These are phyloP conservation scores for Volvox carteri DNA, from an alignment of 163 green algal genomes.

Conservation along the genomic window DNA sequence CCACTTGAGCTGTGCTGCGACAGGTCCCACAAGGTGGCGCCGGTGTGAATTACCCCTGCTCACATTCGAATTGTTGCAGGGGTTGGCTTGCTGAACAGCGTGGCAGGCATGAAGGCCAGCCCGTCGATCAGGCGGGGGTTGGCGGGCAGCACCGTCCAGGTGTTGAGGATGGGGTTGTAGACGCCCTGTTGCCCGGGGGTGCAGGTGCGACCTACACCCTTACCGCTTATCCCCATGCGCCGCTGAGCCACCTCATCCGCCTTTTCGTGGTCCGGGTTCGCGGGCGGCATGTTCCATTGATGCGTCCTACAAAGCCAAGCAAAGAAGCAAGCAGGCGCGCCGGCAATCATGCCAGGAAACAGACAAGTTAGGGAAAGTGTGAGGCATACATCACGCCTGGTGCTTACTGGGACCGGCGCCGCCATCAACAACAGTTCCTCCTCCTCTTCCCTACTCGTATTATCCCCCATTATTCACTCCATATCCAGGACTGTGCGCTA, in stretches of 20 bases:
- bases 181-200: constrained; percentile 50
- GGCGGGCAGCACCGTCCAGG: constrained; percentile 59
- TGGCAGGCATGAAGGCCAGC: constrained; percentile 64
- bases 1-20: no score
- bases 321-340: neutral
- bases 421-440: no score
- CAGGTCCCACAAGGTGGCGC: no score
- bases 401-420: no score
- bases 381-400: no score
- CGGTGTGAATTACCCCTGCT: no score
- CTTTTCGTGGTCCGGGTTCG: constrained; percentile 22
- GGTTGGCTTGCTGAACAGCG: constrained; percentile 56
- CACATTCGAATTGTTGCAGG: constrained; percentile 59
- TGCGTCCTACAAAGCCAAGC: neutral
- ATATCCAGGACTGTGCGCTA: no score
- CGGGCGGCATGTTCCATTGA: constrained; percentile 45
- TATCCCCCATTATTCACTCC: no score
- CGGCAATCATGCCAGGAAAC: no score
- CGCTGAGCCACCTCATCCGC: constrained; percentile 34
- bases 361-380: no score
- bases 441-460: no score
- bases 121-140: constrained; percentile 54
- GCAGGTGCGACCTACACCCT: neutral
- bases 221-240: constrained; percentile 44
- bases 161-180: constrained; percentile 68